phyloP scores from a whole-genome alignment of 179 eudicot genomes.

The Vitellaria paradoxa region DNA sequence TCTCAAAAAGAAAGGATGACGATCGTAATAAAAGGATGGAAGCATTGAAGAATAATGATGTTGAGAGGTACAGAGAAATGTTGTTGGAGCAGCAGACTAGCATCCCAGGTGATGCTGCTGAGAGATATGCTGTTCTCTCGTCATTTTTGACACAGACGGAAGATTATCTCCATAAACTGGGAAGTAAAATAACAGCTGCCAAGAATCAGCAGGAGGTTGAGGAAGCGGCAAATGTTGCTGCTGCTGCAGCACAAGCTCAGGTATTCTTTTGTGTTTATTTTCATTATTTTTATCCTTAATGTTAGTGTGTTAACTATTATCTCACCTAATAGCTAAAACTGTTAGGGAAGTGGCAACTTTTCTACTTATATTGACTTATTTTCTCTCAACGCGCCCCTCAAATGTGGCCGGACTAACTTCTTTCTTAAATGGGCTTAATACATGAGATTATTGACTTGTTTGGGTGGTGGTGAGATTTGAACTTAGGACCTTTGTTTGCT shows the following conservation, averaged over 20 bases:
- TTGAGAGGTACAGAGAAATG: slow-evolving; percentile 95
- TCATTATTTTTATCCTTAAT: not conserved
- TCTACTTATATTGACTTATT: slow-evolving; percentile 2
- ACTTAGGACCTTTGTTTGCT: too few species aligned
- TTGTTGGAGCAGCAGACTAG: slow-evolving; percentile 93
- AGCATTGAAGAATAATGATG: slow-evolving; percentile 97
- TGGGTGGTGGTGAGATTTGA: too few species aligned
- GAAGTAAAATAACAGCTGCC: slow-evolving; percentile 87
- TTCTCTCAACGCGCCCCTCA: not conserved
- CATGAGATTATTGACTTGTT: too few species aligned
- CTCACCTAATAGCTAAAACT: too few species aligned
- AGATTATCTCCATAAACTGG: slow-evolving; percentile 90
- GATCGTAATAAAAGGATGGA: slow-evolving; percentile 92
- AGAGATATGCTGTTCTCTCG: slow-evolving; percentile 84
- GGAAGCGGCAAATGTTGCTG: slow-evolving; percentile 92
- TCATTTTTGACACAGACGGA: slow-evolving; percentile 92
- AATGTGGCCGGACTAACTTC: too few species aligned
- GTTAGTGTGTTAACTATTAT: not conserved
- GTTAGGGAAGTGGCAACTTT: too few species aligned
- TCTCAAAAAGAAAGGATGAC: slow-evolving; percentile 90
- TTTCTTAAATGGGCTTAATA: too few species aligned
- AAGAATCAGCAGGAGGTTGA: slow-evolving; percentile 97
- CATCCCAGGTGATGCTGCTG: slow-evolving; percentile 92
- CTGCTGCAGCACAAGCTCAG: slow-evolving; percentile 88
- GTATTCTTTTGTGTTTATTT: slow-evolving; percentile 29